Evolutionary conservation across 106 monocot species (phyloP).

Genomic region (Iris macrosiphon): DNA sequence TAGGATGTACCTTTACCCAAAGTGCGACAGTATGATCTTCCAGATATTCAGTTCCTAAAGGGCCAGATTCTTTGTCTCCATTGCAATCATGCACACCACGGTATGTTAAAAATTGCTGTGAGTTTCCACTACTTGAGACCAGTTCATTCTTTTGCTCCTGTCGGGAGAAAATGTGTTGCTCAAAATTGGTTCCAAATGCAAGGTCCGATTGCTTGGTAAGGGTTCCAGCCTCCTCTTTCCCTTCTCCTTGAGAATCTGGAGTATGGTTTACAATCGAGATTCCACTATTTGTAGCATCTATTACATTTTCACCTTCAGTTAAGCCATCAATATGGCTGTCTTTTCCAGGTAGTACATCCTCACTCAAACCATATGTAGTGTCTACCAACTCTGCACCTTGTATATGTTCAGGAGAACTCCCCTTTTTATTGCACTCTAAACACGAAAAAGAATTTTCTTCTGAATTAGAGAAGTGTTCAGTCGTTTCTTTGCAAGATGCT

Average conservation of each 20-base stretch:
- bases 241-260: constrained; percentile 7
- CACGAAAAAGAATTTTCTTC: background rate
- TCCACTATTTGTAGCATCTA: constrained; percentile 11
- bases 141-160: constrained; percentile 9
- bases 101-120: background rate
- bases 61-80: constrained; percentile 19
- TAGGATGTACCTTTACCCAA: constrained; percentile 74
- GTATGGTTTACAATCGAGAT: constrained; percentile 1
- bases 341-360: background rate
- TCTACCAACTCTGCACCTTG: constrained; percentile 1
- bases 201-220: constrained; percentile 18
- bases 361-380: constrained; percentile 10
- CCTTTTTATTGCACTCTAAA: constrained; percentile 11
- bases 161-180: constrained; percentile 6
- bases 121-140: constrained; percentile 3
- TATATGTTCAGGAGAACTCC: constrained; percentile 2
- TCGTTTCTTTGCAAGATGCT: constrained; percentile 6
- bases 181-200: constrained; percentile 21
- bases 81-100: constrained; percentile 7
- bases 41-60: constrained; percentile 8
- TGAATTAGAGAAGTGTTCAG: background rate
- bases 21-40: constrained; percentile 49
- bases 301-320: constrained; percentile 3
- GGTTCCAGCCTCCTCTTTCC: constrained; percentile 5
- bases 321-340: too few species aligned